Base-by-base conservation (phyloP, 2,329 filamentous ascomycete species). In the Talaromyces sp. region DNA sequence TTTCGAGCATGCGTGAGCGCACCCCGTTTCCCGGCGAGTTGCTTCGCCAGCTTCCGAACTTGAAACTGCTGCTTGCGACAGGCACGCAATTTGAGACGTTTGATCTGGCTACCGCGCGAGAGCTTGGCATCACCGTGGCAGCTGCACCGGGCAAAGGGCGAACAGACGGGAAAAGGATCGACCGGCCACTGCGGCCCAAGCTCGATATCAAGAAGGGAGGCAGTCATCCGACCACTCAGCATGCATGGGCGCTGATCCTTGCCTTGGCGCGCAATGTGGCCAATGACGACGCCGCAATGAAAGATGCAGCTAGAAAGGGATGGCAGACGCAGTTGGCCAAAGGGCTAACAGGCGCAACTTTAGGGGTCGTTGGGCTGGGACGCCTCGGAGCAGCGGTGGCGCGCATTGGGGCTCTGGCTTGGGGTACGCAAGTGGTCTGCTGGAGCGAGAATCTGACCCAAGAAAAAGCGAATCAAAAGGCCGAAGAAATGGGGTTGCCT, bases 371-470 rank as follows among this genome's bases (percentile, higher is more conserved):
- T 0, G 89, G 89, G 0, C 77, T 92, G 0, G 89, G 89, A 0
- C 79, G 87, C 14, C 76, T 92, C 8, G 89, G 89, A 1, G 78
- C 79, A 1, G 79, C 81, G 10, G 84, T 87, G 2, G 87, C 85
- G 6, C 82, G 79, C 65, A 86, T 90, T 59, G 84, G 88, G 69
- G 74, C 80, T 52, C 63, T 81, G 11, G 85, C 83, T 1, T 91
- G 90, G 63, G 87, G 86, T 12, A 91, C 91, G 88, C 80, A 77
- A 31, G 75, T 91, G 3, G 67, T 90, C 0, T 85, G 86, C 4
- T 92, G 89, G 89, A 91, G 88, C 67, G 75, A 80, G 35, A 89
- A 87, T 66, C 72, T 92, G 54, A 90, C 86, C 1, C 88, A 91
- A 69, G 85, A 86, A 46, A 81, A 77, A 32, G 89, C 89, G 0